Base-by-base conservation (phyloP, 345 rosid species). In the Salix caprea region DNA sequence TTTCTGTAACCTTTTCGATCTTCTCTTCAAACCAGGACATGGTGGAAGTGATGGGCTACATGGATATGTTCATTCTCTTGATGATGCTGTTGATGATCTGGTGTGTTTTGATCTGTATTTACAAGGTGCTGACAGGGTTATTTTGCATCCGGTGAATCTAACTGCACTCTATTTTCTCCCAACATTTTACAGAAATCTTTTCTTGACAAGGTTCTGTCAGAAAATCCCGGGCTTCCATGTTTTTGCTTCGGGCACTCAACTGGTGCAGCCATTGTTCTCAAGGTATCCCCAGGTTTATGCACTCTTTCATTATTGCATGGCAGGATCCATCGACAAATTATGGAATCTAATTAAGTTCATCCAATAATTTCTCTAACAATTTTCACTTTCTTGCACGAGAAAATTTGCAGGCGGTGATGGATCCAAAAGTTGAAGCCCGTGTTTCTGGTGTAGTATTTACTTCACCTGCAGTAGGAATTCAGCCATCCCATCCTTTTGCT, bases 21-120 rank as follows among this genome's bases (percentile, higher is more conserved):
- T 54, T 30, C 14, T 24, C 65, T 36, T 73, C 52, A 6, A 67
- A 46, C 30, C 28, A 81, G 84, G 84, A 40, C 84, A 81, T 50
- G 84, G 84, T 54, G 84, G 84, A n/a, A 81, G 84, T 37, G 81
- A 81, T 70, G 84, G 84, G 46, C 72, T 81, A 18, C 84, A 81
- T 42, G 78, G 75, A 3, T 81, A 73, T 69, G 80, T 81, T 69
- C 80, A 70, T 73, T 77, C 77, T 30, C 78, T 81, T 30, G 84
- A 81, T 73, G 61, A 73, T 39, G 80, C 84, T 62, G 84, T 77
- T 46, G 40, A 46, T 54, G 84, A 81, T 81, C 66, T 81, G 84
- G 84, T 81, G 65, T 16, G 77, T 21, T 61, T 28, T 44, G 14
- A 21, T 37, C 19, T 65, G 12, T 13, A 37, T 46, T 1, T 19